Evolutionary conservation across 768 basidiomycete genomes (phyloP).

Genomic region (Hysterangium stoloniferum): DNA sequence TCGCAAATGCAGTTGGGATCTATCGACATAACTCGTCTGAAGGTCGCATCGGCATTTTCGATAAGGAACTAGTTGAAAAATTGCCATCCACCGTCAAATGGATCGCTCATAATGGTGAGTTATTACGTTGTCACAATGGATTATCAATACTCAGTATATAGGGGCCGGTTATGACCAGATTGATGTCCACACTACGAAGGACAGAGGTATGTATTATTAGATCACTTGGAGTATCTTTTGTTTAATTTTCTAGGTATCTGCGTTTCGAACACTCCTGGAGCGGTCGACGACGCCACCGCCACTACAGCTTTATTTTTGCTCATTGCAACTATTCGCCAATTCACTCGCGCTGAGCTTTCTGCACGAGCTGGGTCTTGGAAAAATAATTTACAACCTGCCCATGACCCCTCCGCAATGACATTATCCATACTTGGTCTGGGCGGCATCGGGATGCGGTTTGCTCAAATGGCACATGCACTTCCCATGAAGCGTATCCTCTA

Average conservation of each 20-base stretch:
- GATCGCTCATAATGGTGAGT: conserved; percentile 78
- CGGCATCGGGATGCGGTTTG: conserved; percentile 66
- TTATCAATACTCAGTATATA: background rate
- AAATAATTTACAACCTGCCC: conserved; percentile 34
- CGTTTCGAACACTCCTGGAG: conserved; percentile 84
- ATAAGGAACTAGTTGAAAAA: conserved; percentile 65
- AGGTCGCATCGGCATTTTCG: conserved; percentile 63
- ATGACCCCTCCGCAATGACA: conserved; percentile 62
- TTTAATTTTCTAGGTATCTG: conserved; percentile 45
- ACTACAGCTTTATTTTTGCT: conserved; percentile 82
- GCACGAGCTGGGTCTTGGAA: conserved; percentile 59
- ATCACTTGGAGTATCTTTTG: background rate
- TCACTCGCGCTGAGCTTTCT: conserved; percentile 52
- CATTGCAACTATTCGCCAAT: conserved; percentile 71
- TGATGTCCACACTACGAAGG: conserved; percentile 66
- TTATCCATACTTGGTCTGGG: conserved; percentile 71
- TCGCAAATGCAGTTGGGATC: conserved; percentile 63
- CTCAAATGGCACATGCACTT: conserved; percentile 67
- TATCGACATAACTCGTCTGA: conserved; percentile 71
- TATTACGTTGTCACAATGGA: no score
- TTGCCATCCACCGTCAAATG: conserved; percentile 66
- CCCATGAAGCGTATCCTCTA: conserved; percentile 82
- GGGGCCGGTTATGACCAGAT: conserved; percentile 84
- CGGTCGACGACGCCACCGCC: conserved; percentile 87
- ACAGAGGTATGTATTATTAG: conserved; percentile 41